Conservation (phyloP, 2,329 filamentous ascomycete genomes). For the Microascus cirrosus region DNA sequence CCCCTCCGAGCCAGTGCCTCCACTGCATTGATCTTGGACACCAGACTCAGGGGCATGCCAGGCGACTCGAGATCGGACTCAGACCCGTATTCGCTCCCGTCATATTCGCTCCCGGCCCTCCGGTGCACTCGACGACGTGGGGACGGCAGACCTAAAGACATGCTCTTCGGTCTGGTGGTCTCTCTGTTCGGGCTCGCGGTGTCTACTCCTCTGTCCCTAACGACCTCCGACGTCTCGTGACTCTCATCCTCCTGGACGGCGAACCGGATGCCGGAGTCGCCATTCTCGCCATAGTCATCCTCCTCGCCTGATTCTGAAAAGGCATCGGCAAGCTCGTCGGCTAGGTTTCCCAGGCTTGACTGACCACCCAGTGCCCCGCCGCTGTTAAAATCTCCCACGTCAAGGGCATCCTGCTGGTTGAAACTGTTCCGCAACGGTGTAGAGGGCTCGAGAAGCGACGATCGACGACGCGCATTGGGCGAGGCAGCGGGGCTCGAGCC, state of each 20-base stretch:
- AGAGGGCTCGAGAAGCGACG: slow-evolving; percentile 36
- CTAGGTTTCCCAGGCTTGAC: slow-evolving; percentile 63
- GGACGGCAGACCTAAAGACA: slow-evolving; percentile 32
- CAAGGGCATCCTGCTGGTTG: slow-evolving; percentile 34
- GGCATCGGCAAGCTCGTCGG: slow-evolving; percentile 69
- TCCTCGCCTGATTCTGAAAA: slow-evolving; percentile 57
- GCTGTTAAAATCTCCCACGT: slow-evolving; percentile 27
- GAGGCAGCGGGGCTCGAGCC: slow-evolving; percentile 37
- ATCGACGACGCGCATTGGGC: slow-evolving; percentile 24
- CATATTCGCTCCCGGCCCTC: slow-evolving; percentile 48
- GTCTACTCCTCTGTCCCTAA: slow-evolving; percentile 30
- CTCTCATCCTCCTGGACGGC: slow-evolving; percentile 13
- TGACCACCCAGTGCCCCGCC: slow-evolving; percentile 22
- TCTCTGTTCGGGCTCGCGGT: slow-evolving; percentile 14
- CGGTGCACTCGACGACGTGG: slow-evolving; percentile 34
- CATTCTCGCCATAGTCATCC: slow-evolving; percentile 35
- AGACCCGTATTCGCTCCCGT: slow-evolving; percentile 64
- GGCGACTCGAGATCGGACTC: slow-evolving; percentile 59
- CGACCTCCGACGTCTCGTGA: slow-evolving; percentile 15
- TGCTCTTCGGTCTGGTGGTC: slow-evolving; percentile 19
- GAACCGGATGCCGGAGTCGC: slow-evolving; percentile 23
- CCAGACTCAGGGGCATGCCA: slow-evolving; percentile 55
- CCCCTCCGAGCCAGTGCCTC: slow-evolving; percentile 58
- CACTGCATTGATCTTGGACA: slow-evolving; percentile 60
- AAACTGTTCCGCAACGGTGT: slow-evolving; percentile 37